phyloP scores from a whole-genome alignment of 345 rosid genomes.

The Clarkia xantiana region DNA sequence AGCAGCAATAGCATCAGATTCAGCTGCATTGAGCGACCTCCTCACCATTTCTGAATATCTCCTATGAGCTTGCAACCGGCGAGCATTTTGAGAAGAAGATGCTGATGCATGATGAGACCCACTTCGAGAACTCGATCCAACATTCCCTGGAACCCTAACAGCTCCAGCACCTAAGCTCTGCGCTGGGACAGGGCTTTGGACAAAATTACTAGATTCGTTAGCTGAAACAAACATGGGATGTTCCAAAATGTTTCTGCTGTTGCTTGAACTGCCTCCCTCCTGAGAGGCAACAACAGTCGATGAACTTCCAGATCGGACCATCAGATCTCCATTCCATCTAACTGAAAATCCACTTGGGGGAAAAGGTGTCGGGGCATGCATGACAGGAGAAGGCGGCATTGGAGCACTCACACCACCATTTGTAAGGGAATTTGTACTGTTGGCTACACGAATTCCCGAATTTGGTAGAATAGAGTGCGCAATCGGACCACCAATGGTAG shows the following conservation, averaged over 20 bases:
- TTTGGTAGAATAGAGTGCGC: conserved; percentile 29
- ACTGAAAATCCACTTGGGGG: conserved; percentile 36
- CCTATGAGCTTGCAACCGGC: conserved; percentile 35
- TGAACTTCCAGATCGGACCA: conserved; percentile 15
- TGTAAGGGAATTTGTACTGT: conserved; percentile 22
- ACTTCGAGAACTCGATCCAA: conserved; percentile 34
- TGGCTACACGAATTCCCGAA: conserved; percentile 33
- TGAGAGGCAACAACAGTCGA: conserved; percentile 7
- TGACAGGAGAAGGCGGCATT: conserved; percentile 20
- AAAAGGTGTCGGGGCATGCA: conserved; percentile 30
- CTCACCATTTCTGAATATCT: conserved; percentile 60
- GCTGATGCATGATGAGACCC: conserved; percentile 3
- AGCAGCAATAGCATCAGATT: conserved; percentile 26
- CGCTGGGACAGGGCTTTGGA: conserved; percentile 8
- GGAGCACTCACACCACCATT: conserved; percentile 23
- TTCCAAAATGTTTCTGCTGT: conserved; percentile 28
- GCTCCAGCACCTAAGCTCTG: conserved; percentile 19
- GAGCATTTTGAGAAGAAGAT: conserved; percentile 35
- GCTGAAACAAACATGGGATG: conserved; percentile 37
- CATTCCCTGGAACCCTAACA: conserved; percentile 28
- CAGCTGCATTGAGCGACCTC: conserved; percentile 46
- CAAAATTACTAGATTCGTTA: conserved; percentile 29
- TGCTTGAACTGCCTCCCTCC: conserved; percentile 14
- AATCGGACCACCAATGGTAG: conserved; percentile 25
- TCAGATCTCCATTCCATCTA: conserved; percentile 42